Evolutionary conservation across 768 basidiomycete species (phyloP), one percentile per base, ranked within the genome.

Genomic region (Phaffia australis): DNA sequence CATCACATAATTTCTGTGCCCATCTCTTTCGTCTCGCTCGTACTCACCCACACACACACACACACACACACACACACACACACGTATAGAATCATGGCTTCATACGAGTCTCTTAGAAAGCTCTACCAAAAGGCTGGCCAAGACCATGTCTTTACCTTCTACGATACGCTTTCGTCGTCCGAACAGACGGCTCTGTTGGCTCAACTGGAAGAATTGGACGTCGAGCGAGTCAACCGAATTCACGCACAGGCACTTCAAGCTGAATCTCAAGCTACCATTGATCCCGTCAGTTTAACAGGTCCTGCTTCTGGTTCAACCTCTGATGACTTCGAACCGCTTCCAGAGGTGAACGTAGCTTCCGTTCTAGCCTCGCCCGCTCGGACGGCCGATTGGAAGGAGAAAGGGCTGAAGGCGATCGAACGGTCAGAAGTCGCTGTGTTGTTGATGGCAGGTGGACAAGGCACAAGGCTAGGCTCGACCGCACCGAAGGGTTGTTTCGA

Each of bases 401-500:
- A 81, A 55, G 95, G 95, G 46, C 79, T 98, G 49, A 78, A 83
- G 50, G 92, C 94, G 56, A 84, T 97, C 73, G 82, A 85, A 21
- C 77, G 82, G 47, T 86, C 89, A 69, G 80, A 89, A 71, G 92
- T 98, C 49, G 95, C 86, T n/a, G 93, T 98, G 14, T 81, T 99
- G 56, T 82, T 99, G 71, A 89, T 99, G 88, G 95, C 95, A 9
- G 95, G 95, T 50, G 95, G 95, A 1, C 95, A 99, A 78, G 95
- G 95, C 18, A 95, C 93, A 23, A 82, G 95, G 64, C 79, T 99
- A 52, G 95, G 95, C 35, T 91, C 88, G 73, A 83, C 82, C 35
- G 87, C 87, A 6, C 95, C 95, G 25, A 99, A 99, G 75, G 95
- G 95, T 5, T 95, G 93, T 80, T 98, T 97, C 77, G 92, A 98